Base-by-base conservation (phyloP, 75 land plant genomes). In the Pinus taeda region DNA sequence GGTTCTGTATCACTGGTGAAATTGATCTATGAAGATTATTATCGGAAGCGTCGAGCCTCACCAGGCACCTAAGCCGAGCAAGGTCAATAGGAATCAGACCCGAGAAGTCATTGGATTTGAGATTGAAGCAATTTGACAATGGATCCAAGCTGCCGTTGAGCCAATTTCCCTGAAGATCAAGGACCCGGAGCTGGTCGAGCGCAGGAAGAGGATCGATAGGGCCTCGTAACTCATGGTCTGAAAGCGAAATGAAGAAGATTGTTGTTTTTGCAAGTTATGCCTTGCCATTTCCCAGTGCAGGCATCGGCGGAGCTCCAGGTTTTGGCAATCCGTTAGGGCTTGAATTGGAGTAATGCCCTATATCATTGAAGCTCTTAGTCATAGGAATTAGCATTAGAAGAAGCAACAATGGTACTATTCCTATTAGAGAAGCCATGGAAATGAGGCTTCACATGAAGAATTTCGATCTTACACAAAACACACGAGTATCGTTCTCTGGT, bases 51-150 rank as follows among this genome's bases (percentile, higher is more conserved):
- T 91, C 89, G 7, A 89, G 78, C 15, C 92, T 83, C 20, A 81
- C 64, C 36, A 95, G 77, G 17, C 85, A 86, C 39, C 53, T 36
- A 1, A 90, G 83, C 3, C 42, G 33, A 4, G 85, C 71, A 21
- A 93, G 39, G 30, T 82, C 83, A 18, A 74, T 69, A n/a, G 96
- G 91, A 20, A 95, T 91, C 57, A 49, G 53, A 49, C 93, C 93
- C 56, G 92, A 84, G 76, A 92, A 81, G 78, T 92, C 90, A 58
- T 92, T 92, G 26, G 74, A 88, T 45, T 85, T 90, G 72, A 92
- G 84, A 60, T 85, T 83, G 58, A 76, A 17, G 78, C 87, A 86
- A 45, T 75, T 57, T 53, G 83, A 57, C 76, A 92, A 64, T 14
- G 88, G 71, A 42, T 76, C 76, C 12, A 93, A 33, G 39, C 84